Evolutionary conservation across 805 yeast species (phyloP).

Genomic region (Candida stauntonica): DNA sequence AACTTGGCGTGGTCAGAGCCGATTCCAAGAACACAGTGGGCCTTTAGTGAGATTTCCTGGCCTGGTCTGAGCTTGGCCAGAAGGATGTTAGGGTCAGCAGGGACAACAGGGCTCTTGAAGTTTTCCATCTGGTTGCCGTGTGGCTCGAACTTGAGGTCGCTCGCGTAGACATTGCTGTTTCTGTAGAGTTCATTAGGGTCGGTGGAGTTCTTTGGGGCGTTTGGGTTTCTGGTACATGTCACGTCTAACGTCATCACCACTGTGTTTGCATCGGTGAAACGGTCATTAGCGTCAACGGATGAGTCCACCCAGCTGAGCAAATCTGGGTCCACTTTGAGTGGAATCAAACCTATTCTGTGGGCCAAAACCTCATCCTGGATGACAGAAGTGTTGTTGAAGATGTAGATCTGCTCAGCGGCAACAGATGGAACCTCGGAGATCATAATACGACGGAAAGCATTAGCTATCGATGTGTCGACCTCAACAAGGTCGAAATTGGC

Average conservation of each 20-base stretch:
- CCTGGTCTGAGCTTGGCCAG: conserved; percentile 94
- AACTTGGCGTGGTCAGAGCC: conserved; percentile 97
- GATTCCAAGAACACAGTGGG: conserved; percentile 85
- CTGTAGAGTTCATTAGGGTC: conserved; percentile 81
- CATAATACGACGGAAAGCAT: conserved; percentile 97
- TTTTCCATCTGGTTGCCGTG: conserved; percentile 79
- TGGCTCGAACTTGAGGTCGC: conserved; percentile 85
- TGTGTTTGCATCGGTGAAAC: conserved; percentile 85
- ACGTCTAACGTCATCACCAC: conserved; percentile 78
- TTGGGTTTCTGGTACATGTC: conserved; percentile 78
- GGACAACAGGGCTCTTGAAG: conserved; percentile 67
- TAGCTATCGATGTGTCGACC: conserved; percentile 88
- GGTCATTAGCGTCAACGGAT: conserved; percentile 56
- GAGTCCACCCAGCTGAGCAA: conserved; percentile 76
- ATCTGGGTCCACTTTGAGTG: conserved; percentile 90
- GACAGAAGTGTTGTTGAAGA: conserved; percentile 92
- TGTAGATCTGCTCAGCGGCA: conserved; percentile 88
- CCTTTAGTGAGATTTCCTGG: conserved; percentile 87
- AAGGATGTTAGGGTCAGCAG: conserved; percentile 85
- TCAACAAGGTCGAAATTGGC: conserved; percentile 86
- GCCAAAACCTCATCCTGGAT: conserved; percentile 97
- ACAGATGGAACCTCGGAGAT: conserved; percentile 94
- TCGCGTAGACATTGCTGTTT: conserved; percentile 85
- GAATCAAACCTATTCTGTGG: conserved; percentile 90
- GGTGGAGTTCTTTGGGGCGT: conserved; percentile 71